These are phyloP conservation scores for Fagopyrum homotropicum DNA, from an alignment of 148 eudicot genomes.

Conservation along the genomic window DNA sequence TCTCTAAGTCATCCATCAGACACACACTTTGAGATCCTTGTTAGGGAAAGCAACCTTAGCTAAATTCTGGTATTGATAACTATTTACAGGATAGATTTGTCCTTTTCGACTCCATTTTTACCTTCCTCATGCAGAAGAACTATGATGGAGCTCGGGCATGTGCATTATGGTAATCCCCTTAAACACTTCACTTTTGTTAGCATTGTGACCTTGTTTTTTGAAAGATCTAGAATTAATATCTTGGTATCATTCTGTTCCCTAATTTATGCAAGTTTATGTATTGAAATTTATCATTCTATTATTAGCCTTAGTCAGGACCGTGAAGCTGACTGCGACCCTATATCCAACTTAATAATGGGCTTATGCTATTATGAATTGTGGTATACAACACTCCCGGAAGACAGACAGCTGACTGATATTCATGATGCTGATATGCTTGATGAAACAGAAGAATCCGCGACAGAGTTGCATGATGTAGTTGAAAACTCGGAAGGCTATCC, in stretches of 20 bases:
- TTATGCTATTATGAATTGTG: conserved; percentile 55
- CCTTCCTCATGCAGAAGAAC: conserved; percentile 41
- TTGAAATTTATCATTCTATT: conserved; percentile 1
- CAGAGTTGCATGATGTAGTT: conserved; percentile 17
- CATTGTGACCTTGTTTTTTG: background rate
- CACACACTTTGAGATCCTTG: background rate
- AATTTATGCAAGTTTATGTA: background rate
- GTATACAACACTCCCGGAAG: conserved; percentile 44
- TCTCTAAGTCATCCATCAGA: background rate
- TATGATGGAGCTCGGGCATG: conserved; percentile 23
- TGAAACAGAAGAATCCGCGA: conserved; percentile 34
- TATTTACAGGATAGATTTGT: conserved; percentile 56
- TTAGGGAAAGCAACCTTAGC: background rate
- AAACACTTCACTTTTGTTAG: background rate
- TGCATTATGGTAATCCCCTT: conserved; percentile 9
- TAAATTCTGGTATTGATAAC: background rate
- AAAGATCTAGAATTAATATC: background rate
- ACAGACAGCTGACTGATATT: conserved; percentile 32
- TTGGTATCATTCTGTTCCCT: background rate
- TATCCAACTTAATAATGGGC: conserved; percentile 66
- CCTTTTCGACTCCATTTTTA: conserved; percentile 47
- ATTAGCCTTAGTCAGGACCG: conserved; percentile 46
- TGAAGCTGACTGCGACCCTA: conserved; percentile 45
- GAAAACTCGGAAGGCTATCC: conserved; percentile 30
- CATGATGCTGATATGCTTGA: conserved; percentile 21